These are phyloP conservation scores for Phytopythium sindhum DNA, from an alignment of 352 stramenopile genomes.

Conservation along the genomic window DNA sequence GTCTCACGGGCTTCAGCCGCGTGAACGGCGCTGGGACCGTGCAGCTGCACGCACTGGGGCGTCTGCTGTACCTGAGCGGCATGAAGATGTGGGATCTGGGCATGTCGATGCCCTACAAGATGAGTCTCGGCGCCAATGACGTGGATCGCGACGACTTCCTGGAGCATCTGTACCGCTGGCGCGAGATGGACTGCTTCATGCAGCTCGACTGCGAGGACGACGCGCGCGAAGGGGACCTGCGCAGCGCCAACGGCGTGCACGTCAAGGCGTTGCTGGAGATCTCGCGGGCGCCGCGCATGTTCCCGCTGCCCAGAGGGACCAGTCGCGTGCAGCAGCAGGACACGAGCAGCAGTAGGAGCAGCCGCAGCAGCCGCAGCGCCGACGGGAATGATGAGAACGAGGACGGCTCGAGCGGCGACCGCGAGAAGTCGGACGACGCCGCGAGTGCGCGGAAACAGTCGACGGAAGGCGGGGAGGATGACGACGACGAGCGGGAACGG, in stretches of 20 bases:
- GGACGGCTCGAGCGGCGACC: not conserved
- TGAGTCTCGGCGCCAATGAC: constrained; percentile 70
- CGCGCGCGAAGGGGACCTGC: constrained; percentile 22
- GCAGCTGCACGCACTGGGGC: constrained; percentile 77
- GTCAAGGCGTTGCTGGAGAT: constrained; percentile 62
- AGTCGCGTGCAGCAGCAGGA: constrained; percentile 6
- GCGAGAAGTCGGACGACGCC: not conserved
- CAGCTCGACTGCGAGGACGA: constrained; percentile 35
- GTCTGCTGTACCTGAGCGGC: constrained; percentile 65
- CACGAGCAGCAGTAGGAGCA: not conserved
- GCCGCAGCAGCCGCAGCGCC: constrained; percentile 5
- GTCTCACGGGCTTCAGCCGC: constrained; percentile 76
- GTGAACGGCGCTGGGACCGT: constrained; percentile 77
- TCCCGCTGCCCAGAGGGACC: constrained; percentile 16
- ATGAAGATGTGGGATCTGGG: constrained; percentile 87
- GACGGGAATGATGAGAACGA: constrained; percentile 3
- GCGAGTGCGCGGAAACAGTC: not conserved
- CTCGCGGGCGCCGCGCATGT: constrained; percentile 15
- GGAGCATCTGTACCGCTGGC: constrained; percentile 60
- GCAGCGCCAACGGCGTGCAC: constrained; percentile 24
- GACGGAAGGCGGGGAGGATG: not conserved
- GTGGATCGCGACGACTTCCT: constrained; percentile 73
- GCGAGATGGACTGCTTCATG: constrained; percentile 44
- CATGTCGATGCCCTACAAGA: constrained; percentile 90
- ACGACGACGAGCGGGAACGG: constrained; percentile 1